Evolutionary conservation across 2,329 filamentous ascomycete genomes (phyloP), one percentile per base, ranked within the genome.

Genomic region (Diplodia mutila): DNA sequence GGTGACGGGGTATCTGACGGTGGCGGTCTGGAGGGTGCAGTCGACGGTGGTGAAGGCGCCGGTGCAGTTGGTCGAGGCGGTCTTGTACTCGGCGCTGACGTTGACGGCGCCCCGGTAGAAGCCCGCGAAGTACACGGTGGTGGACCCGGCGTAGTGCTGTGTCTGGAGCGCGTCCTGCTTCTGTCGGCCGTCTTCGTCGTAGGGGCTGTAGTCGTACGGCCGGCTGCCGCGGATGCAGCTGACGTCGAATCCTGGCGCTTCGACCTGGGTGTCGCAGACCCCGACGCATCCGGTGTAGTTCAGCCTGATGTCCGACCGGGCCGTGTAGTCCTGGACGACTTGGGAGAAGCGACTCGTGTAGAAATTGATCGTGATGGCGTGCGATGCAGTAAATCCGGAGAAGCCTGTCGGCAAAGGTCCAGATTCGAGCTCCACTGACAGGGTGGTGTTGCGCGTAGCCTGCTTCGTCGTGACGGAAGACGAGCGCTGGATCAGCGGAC

Each of bases 401-500:
- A 61, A 61, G 12, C 29, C 61, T 14, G 14, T 32, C 18, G 61
- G 61, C 4, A 65, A 9, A 1, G 16, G n/a, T 2, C 39, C 32
- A 5, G 46, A 11, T 5, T 32, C 52, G 3, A 65, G 18, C 1
- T 27, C 12, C 2, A 46, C 21, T 1, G 25, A 29, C 14, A 52
- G 21, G 4, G 34, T 37, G n/a, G 32, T 42, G 9, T 51, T 65
- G 11, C 34, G 48, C 0, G 18, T 8, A 2, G 37, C 9, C 11
- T 3, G 23, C 14, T 4, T 42, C 2, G 61, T 53, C 1, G 21
- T 12, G 2, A 65, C 61, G 0, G 14, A n/a, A 5, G 61, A 53
- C 6, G 61, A n/a, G 12, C 23, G 61, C 23, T 65, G 61, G 18
- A 65, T 48, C 2, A 65, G 21, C 4, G 61, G 61, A 2, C 61